Percentiles rank a stretch among this genome's conserved stretches.
phyloP scores from a whole-genome alignment of 2,329 filamentous ascomycete species.

The Paraphaeosphaeria minitans region DNA sequence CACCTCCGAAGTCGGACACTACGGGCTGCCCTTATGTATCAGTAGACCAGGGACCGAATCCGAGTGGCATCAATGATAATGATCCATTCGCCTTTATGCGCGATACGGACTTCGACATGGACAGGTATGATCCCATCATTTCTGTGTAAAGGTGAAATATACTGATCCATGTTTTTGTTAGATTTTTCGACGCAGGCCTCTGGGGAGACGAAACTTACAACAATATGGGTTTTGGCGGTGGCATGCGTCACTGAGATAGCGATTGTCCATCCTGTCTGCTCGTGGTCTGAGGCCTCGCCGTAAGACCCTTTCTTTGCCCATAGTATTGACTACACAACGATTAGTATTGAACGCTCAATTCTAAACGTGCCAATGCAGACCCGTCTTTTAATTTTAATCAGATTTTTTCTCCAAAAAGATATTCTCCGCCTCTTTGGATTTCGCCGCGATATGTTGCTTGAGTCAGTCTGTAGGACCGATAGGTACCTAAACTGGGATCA shows the following conservation, averaged over 20 bases:
- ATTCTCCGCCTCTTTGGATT: too few relatives aligned
- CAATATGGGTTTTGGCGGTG: constrained; percentile 36
- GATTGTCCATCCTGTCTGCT: background rate
- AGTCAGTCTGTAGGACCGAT: background rate
- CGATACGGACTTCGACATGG: constrained; percentile 39
- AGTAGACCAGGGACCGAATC: constrained; percentile 2
- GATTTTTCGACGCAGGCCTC: constrained; percentile 40
- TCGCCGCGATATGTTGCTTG: background rate
- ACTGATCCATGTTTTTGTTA: background rate
- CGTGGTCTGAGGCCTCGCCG: background rate
- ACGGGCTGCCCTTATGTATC: constrained; percentile 5
- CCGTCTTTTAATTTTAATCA: too few relatives aligned
- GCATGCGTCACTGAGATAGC: background rate
- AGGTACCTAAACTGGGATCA: background rate
- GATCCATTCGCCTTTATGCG: constrained; percentile 34
- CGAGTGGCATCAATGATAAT: constrained; percentile 6
- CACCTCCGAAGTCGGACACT: background rate
- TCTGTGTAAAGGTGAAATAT: background rate
- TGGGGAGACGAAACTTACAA: constrained; percentile 37
- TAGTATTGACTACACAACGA: background rate
- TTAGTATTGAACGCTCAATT: background rate
- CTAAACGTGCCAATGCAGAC: background rate
- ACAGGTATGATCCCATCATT: constrained; percentile 13
- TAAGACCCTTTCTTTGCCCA: background rate
- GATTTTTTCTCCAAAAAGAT: too few relatives aligned